Evolutionary conservation across 1,284 basidiomycete genomes (phyloP), one percentile per base, ranked within the genome.

Genomic region (Kwoniella shivajii): DNA sequence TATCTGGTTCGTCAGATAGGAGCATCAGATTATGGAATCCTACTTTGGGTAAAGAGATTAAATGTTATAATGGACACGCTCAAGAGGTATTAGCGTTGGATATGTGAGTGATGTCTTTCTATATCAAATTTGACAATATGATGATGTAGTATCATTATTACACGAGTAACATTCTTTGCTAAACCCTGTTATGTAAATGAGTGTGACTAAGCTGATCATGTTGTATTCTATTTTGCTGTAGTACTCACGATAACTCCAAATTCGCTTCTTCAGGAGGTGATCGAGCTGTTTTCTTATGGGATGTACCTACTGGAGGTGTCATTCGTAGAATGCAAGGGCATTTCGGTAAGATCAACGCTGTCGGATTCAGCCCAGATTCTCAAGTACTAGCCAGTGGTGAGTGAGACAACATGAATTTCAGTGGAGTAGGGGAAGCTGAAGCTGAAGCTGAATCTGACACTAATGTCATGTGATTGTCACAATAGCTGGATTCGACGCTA

Each of bases 231-330:
- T 14, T 18, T 46, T 14, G 30, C 6, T 27, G 16, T 30, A 95
- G 93, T 41, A 85, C 92, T 22, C 86, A 89, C 61, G 94, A 98
- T 77, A 99, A 98, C 78, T 86, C 89, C 44, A 88, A 88, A 66
- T 95, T 99, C 68, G 94, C 89, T 1, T 93, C 90, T 2, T 91
- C 89, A 26, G 96, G 96, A 37, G 92, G 91, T 3, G 96, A 99
- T 77, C 86, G 90, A 63, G 86, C 86, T 43, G 88, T 97, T 0
- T 94, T 93, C 66, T 77, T 97, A 22, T 99, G 95, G 95, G 96
- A 99, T 72, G 95, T 99, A 7, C 85, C 88, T 10, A 86, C 88
- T 14, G 95, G 91, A 1, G 82, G 84, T 38, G 90, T 93, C 1
- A 85, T 88, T 26, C 83, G 92, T 39, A 82, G 93, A 45, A 83